These are phyloP conservation scores for Aplosporella prunicola DNA, from an alignment of 2,329 filamentous ascomycete genomes.

Conservation along the genomic window DNA sequence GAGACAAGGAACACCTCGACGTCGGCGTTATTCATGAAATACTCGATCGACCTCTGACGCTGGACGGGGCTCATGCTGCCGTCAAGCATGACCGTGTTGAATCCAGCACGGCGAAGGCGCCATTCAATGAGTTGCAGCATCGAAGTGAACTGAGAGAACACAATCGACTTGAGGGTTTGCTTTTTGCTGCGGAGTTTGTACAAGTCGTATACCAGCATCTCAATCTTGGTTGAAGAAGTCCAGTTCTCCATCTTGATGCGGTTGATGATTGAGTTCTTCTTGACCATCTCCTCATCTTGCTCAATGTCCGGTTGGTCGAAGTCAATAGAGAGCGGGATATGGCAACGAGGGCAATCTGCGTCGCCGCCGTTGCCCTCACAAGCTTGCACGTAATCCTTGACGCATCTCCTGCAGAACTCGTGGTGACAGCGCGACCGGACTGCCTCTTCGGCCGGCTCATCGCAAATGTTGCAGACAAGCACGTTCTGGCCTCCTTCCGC, in stretches of 20 bases:
- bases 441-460: conserved; percentile 90
- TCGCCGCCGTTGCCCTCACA: conserved; percentile 52
- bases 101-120: conserved; percentile 90
- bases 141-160: conserved; percentile 94
- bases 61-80: conserved; percentile 94
- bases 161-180: conserved; percentile 89
- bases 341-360: conserved; percentile 78
- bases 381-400: conserved; percentile 69
- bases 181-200: conserved; percentile 88
- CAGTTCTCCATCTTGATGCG: conserved; percentile 98
- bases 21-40: conserved; percentile 91
- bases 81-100: conserved; percentile 96
- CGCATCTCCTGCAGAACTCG: conserved; percentile 79
- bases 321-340: conserved; percentile 82
- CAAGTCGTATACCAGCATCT: conserved; percentile 87
- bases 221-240: conserved; percentile 97
- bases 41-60: conserved; percentile 84
- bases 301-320: conserved; percentile 92
- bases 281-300: conserved; percentile 75
- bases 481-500: conserved; percentile 80
- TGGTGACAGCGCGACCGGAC: conserved; percentile 88
- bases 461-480: conserved; percentile 86
- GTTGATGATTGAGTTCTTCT: conserved; percentile 97
- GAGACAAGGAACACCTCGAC: conserved; percentile 96
- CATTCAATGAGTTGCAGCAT: conserved; percentile 97